Evolutionary conservation across 2,329 filamentous ascomycete species (phyloP), one percentile per base, ranked within the genome.

Genomic region (Neospermospora avenae): DNA sequence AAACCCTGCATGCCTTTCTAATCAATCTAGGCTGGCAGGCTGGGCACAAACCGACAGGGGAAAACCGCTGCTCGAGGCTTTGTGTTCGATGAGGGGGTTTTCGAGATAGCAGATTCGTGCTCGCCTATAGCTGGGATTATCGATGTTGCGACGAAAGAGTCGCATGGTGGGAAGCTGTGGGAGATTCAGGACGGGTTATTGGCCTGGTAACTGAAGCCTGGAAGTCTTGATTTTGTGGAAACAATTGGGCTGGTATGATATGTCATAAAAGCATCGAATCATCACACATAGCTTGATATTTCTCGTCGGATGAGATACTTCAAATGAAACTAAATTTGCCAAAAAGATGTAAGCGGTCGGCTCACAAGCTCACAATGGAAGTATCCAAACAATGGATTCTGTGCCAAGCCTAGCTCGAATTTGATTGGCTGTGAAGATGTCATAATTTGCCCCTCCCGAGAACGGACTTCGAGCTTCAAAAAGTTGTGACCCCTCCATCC

Each of bases 1-100:
- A 11, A 70, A 69, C 64, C 61, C 7, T 78, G 6, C 71, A 68
- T 20, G 64, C 72, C 1, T 73, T 76, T 31, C 34, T 59, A 3
- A 42, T 66, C 3, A 24, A 55, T 57, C 64, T 65, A 25, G 64
- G 65, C 2, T 74, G 71, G 62, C 73, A 75, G 6, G 24, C n/a
- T n/a, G n/a, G n/a, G n/a, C n/a, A n/a, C n/a, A 53, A 25, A 71
- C 69, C 4, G 58, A 66, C 2, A 66, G 69, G 45, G 70, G 69
- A 69, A 68, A 57, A 24, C 35, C 4, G 66, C 64, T 53, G 69
- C 70, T 25, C 22, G 24, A 18, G n/a, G 25, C 13, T 59, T 63
- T 25, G 63, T 57, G 18, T 20, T 71, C 7, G 63, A 64, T 28
- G 59, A 67, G 28, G 63, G 67, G 11, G 41, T 31, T 18, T 37